Percentiles rank a stretch among this genome's conserved stretches.
These are phyloP conservation scores for Macrotyloma uniflorum DNA, from an alignment of 306 rosid genomes.

Conservation along the genomic window DNA sequence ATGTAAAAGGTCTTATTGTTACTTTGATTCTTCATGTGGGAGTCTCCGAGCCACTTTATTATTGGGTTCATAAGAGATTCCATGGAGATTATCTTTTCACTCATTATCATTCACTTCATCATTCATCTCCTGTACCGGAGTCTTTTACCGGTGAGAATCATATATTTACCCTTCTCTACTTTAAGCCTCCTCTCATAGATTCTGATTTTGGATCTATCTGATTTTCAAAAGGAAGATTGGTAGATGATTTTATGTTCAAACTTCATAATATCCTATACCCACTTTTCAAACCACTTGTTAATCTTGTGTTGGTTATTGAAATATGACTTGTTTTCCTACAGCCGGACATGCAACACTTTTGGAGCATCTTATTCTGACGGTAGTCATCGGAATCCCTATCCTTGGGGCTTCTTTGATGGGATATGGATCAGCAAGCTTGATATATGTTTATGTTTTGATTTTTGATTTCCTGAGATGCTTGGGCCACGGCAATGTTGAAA, in stretches of 20 bases:
- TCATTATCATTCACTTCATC: slow-evolving; percentile 81
- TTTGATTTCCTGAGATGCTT: slow-evolving; percentile 82
- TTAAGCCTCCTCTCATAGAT: not conserved
- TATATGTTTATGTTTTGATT: slow-evolving; percentile 56
- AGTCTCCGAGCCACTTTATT: slow-evolving; percentile 86
- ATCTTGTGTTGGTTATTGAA: not conserved
- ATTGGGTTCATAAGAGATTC: slow-evolving; percentile 65
- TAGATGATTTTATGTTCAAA: not conserved
- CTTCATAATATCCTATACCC: not conserved
- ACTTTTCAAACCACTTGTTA: not conserved
- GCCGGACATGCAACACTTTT: slow-evolving; percentile 77
- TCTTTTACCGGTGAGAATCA: slow-evolving; percentile 66
- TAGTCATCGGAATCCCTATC: slow-evolving; percentile 71
- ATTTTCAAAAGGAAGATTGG: slow-evolving; percentile 9
- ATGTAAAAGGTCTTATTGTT: slow-evolving; percentile 59
- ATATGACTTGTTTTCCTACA: slow-evolving; percentile 38
- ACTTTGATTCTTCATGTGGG: slow-evolving; percentile 68
- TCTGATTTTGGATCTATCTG: not conserved
- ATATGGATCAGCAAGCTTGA: slow-evolving; percentile 63
- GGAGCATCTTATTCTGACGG: slow-evolving; percentile 66
- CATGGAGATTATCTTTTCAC: slow-evolving; percentile 60
- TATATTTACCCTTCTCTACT: not conserved
- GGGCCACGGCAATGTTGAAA: slow-evolving; percentile 83
- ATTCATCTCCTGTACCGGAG: slow-evolving; percentile 74
- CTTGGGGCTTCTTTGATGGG: slow-evolving; percentile 64